Percentiles rank a stretch among this genome's conserved stretches.
phyloP scores from a whole-genome alignment of 139 green algal species.

The Auxenochlorella pyrenoidosa region DNA sequence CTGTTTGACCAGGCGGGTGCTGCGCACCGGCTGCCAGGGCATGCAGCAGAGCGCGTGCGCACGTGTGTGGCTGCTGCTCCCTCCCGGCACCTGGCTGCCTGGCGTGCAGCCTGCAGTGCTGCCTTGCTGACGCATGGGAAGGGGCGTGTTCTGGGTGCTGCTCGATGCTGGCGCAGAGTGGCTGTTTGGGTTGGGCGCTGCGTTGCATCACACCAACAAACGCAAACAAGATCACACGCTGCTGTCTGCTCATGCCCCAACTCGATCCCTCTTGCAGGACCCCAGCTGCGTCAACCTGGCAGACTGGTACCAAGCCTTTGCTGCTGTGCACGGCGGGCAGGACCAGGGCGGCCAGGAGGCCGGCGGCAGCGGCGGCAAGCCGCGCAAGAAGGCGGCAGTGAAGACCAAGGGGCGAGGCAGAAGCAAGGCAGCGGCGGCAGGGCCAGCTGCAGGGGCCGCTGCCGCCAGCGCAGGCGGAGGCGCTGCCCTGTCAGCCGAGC shows the following conservation, averaged over 20 bases:
- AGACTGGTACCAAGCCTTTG: constrained; percentile 62
- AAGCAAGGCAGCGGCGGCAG: constrained; percentile 1
- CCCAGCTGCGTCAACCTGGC: constrained; percentile 46
- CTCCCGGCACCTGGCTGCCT: no score
- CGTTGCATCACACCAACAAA: no score
- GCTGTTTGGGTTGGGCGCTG: no score
- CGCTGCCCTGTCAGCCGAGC: background rate
- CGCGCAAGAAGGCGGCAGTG: background rate
- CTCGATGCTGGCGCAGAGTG: no score
- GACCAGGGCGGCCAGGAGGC: background rate
- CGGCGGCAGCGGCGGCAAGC: background rate
- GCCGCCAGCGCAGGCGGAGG: background rate
- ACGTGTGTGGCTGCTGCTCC: no score
- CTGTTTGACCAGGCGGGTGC: constrained; percentile 49
- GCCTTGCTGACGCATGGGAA: no score
- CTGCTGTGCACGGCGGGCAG: background rate
- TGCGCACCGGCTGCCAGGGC: background rate
- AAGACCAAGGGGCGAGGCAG: constrained; percentile 13
- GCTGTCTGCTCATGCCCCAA: background rate
- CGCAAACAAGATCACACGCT: no score
- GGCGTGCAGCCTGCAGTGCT: no score
- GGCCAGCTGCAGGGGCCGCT: background rate
- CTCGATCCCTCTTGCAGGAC: constrained; percentile 39
- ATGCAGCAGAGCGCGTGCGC: no score
- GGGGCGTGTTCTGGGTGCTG: no score